Evolutionary conservation across 768 basidiomycete species (phyloP).

Genomic region (Mycena albidolilacea): DNA sequence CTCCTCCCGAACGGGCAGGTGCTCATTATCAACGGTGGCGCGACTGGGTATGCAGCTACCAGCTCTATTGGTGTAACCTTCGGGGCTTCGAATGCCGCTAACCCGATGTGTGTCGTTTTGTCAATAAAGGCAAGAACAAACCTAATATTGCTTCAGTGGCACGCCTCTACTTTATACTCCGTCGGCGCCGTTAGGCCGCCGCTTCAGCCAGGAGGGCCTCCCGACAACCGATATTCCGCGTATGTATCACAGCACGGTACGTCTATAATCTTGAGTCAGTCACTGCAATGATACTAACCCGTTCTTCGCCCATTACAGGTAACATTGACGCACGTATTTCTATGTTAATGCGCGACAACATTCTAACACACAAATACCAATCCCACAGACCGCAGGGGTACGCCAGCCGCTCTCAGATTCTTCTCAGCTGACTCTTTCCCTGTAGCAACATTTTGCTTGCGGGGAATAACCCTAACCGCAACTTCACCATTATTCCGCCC

Average conservation of each 20-base stretch:
- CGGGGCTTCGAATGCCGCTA: slow-evolving; percentile 62
- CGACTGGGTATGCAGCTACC: slow-evolving; percentile 47
- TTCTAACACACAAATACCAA: too few relatives aligned
- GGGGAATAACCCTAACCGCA: slow-evolving; percentile 33
- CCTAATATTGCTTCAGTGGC: slow-evolving; percentile 37
- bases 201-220: slow-evolving; percentile 53
- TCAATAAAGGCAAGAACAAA: not conserved
- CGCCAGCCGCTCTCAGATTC: not conserved
- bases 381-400: slow-evolving; percentile 30
- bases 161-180: slow-evolving; percentile 60
- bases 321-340: not conserved
- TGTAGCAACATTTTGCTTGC: slow-evolving; percentile 37
- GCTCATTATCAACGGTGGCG: slow-evolving; percentile 66
- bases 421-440: not conserved
- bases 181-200: slow-evolving; percentile 49
- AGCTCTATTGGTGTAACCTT: slow-evolving; percentile 48
- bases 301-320: not conserved
- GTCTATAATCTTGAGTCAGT: not conserved
- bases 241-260: slow-evolving; percentile 27
- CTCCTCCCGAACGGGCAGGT: slow-evolving; percentile 42
- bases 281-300: not conserved
- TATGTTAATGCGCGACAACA: not conserved
- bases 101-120: slow-evolving; percentile 54
- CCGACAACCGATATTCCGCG: slow-evolving; percentile 40
- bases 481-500: slow-evolving; percentile 22